Conservation (phyloP, 2,329 filamentous ascomycete genomes). For the Exophiala mesophila region DNA sequence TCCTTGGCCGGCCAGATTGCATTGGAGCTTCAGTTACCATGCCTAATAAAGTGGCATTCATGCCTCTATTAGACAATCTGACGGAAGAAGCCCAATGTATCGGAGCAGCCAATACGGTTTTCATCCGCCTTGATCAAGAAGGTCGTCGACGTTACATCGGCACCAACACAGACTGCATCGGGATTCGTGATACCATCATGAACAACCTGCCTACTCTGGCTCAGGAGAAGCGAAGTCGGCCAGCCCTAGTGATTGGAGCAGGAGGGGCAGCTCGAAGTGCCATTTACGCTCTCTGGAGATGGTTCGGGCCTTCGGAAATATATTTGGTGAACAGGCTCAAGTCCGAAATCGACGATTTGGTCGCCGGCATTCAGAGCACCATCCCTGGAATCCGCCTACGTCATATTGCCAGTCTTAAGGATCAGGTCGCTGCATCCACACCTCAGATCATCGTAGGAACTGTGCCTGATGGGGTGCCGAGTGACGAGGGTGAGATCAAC, state of each 20-base stretch:
- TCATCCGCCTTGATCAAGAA: slow-evolving; percentile 33
- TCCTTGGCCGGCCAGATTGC: slow-evolving; percentile 24
- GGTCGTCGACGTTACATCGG: slow-evolving; percentile 40
- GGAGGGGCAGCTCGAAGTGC: slow-evolving; percentile 72
- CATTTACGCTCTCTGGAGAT: slow-evolving; percentile 61
- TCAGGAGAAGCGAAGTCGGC: slow-evolving; percentile 43
- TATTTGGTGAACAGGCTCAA: slow-evolving; percentile 25
- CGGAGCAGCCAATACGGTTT: slow-evolving; percentile 40
- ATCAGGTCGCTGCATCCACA: slow-evolving; percentile 6
- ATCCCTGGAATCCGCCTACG: slow-evolving; percentile 12
- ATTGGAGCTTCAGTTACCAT: slow-evolving; percentile 40
- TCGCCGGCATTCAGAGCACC: slow-evolving; percentile 7
- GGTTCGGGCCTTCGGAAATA: slow-evolving; percentile 51
- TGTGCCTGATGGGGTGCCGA: slow-evolving; percentile 22
- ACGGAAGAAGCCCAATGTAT: slow-evolving; percentile 39
- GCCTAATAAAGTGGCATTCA: slow-evolving; percentile 38
- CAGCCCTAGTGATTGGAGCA: slow-evolving; percentile 52
- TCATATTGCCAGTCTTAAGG: slow-evolving; percentile 13
- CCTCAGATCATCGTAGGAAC: slow-evolving; percentile 25
- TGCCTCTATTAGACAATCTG: slow-evolving; percentile 35
- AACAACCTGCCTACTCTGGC: slow-evolving; percentile 44
- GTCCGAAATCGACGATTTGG: slow-evolving; percentile 24
- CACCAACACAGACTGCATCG: slow-evolving; percentile 40
- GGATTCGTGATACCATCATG: slow-evolving; percentile 37
- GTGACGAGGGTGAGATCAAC: slow-evolving; percentile 18